These are phyloP conservation scores for Leccinum disarticulatum DNA, from an alignment of 768 basidiomycete species.

Conservation along the genomic window DNA sequence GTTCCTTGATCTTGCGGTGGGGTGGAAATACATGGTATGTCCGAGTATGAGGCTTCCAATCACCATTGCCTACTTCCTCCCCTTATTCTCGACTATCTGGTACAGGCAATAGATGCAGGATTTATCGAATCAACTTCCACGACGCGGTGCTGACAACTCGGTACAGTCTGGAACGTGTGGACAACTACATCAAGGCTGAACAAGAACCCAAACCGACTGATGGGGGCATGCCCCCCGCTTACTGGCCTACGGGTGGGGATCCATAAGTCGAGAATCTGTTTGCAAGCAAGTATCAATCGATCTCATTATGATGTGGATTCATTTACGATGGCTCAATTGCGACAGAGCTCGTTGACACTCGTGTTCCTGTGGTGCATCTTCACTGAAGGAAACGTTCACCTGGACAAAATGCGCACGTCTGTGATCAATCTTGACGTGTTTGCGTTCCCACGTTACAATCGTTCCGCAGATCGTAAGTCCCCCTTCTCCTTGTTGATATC, in stretches of 20 bases:
- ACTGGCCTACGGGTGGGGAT: constrained; percentile 2
- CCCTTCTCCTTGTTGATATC: background rate
- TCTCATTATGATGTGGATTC: background rate
- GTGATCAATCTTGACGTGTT: background rate
- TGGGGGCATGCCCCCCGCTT: background rate
- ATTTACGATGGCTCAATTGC: background rate
- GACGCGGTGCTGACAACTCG: background rate
- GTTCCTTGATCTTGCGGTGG: constrained; percentile 52
- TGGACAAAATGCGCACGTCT: constrained; percentile 3
- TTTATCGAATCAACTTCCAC: no score
- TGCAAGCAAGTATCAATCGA: background rate
- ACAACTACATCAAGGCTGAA: background rate
- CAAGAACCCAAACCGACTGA: background rate
- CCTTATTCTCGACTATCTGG: background rate
- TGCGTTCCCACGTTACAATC: constrained; percentile 4
- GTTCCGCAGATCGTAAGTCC: constrained; percentile 3
- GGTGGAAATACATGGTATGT: constrained; percentile 46
- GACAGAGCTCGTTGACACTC: constrained; percentile 5
- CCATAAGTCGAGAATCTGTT: constrained; percentile 6
- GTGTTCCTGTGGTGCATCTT: constrained; percentile 3
- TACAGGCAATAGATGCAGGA: constrained; percentile 3
- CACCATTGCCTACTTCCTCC: background rate
- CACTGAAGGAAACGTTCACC: background rate
- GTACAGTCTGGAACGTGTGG: constrained; percentile 3
- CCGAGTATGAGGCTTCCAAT: constrained; percentile 44